These are phyloP conservation scores for Ochromonas danica DNA, from an alignment of 108 stramenopile species.

Conservation along the genomic window DNA sequence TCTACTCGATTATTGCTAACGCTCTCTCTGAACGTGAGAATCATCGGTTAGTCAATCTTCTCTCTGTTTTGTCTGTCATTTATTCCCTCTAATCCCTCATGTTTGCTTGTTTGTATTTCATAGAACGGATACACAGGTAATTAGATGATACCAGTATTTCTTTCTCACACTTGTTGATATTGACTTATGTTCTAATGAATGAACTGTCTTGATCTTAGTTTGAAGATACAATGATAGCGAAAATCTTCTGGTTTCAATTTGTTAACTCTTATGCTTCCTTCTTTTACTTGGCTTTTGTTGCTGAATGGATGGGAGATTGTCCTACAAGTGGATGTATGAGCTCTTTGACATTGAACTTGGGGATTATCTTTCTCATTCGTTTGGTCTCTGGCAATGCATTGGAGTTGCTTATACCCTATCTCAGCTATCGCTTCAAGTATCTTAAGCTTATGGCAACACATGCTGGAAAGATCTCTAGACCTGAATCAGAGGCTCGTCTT, in stretches of 20 bases:
- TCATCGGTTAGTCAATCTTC: slow-evolving; percentile 4
- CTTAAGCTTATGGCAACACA: not conserved
- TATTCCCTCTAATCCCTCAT: no score
- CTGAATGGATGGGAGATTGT: slow-evolving; percentile 11
- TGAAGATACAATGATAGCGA: slow-evolving; percentile 87
- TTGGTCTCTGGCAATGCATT: slow-evolving; percentile 6
- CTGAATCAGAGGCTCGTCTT: not conserved
- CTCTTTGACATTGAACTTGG: slow-evolving; percentile 43
- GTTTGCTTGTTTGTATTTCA: no score
- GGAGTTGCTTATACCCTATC: slow-evolving; percentile 8
- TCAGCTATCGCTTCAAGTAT: slow-evolving; percentile 6
- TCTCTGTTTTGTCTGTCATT: no score
- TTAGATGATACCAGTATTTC: no score
- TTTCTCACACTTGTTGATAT: not conserved
- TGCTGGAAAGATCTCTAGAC: not conserved
- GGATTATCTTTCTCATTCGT: slow-evolving; percentile 24
- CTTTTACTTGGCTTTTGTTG: slow-evolving; percentile 87
- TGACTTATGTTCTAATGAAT: not conserved
- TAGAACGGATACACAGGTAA: no score
- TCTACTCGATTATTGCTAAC: slow-evolving; percentile 43
- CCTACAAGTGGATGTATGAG: slow-evolving; percentile 38
- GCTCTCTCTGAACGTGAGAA: not conserved
- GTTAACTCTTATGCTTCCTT: slow-evolving; percentile 93
- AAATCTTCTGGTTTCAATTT: slow-evolving; percentile 95
- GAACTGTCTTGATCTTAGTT: slow-evolving; percentile 59